A percentile compares a stretch with the other conserved stretches of the same genome.
phyloP scores from a whole-genome alignment of 495 filamentous ascomycete species.

The Bathelium albidoporum region DNA sequence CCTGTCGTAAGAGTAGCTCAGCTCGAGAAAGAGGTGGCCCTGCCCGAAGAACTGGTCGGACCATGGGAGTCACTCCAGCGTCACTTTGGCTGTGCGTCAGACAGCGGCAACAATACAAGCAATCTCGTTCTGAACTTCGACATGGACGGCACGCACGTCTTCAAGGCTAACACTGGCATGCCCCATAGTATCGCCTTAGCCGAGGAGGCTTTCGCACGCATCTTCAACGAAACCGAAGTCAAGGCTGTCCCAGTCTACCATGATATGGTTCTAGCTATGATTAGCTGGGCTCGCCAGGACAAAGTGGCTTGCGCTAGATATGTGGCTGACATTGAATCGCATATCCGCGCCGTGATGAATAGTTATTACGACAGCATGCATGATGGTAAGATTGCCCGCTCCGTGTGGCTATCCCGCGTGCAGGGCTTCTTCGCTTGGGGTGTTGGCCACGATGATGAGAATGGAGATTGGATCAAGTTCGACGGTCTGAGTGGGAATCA shows the following conservation, averaged over 20 bases:
- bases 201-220: slow-evolving; percentile 8
- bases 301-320: slow-evolving; percentile 6
- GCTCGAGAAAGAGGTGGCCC: background rate
- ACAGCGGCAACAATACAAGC: background rate
- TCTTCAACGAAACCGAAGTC: slow-evolving; percentile 6
- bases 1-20: background rate
- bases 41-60: background rate
- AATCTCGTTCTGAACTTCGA: slow-evolving; percentile 9
- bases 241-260: slow-evolving; percentile 5
- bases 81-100: background rate
- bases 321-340: background rate
- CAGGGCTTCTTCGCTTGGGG: background rate
- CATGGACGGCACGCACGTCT: background rate
- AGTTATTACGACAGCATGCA: background rate
- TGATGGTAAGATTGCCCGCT: background rate
- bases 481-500: slow-evolving; percentile 39
- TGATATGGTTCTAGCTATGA: slow-evolving; percentile 7
- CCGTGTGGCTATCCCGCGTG: background rate
- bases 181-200: background rate
- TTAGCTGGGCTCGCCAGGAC: background rate
- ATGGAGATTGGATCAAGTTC: slow-evolving; percentile 30
- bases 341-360: background rate
- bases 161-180: slow-evolving; percentile 9
- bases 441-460: slow-evolving; percentile 1
- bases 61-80: background rate